Evolutionary conservation across 2,329 filamentous ascomycete species (phyloP), one percentile per base, ranked within the genome.

Genomic region (Rachicladosporium sp.): DNA sequence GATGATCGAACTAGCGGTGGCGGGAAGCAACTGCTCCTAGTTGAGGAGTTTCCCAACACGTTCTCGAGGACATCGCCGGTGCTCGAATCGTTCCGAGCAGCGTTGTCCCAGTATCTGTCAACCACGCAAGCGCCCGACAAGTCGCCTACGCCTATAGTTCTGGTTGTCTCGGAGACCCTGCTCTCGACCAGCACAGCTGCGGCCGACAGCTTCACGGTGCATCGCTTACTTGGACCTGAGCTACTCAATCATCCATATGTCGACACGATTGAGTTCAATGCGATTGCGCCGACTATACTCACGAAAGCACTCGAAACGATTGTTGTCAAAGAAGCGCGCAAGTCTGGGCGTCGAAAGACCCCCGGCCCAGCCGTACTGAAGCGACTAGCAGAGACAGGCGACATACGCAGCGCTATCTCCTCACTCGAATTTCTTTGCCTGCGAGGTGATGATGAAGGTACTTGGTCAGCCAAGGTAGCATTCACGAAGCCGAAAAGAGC

Each of bases 371-470:
- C 74, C 35, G 82, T 94, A 4, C 69, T 96, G 10, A 83, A 84
- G 49, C 74, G 68, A 21, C 71, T 98, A 1, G 82, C 86, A 0
- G 86, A 93, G 47, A 81, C 86, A 50, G 91, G 91, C 2, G 91
- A 98, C 53, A 80, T 98, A 37, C 77, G 91, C 45, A 96, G 80
- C 59, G 91, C 91, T n/a, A 74, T 93, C 21, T 88, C 87, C 1
- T 83, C 87, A 1, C 70, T 98, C 4, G 87, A 98, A 53, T 96
- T 98, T 52, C 71, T 98, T 8, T 95, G 87, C 54, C 61, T 95
- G 30, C 81, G 85, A 55, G 82, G 82, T 10, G 85, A 91, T 44
- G 66, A 76, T n/a, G 70, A 76, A 31, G 73, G 76, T 7, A 78
- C 80, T 54, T 82, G 85, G 84, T 76, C 84, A 10, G 77, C 80